These are phyloP conservation scores for Periconia macrospinosa DNA, from an alignment of 2,329 filamentous ascomycete genomes.

Conservation along the genomic window DNA sequence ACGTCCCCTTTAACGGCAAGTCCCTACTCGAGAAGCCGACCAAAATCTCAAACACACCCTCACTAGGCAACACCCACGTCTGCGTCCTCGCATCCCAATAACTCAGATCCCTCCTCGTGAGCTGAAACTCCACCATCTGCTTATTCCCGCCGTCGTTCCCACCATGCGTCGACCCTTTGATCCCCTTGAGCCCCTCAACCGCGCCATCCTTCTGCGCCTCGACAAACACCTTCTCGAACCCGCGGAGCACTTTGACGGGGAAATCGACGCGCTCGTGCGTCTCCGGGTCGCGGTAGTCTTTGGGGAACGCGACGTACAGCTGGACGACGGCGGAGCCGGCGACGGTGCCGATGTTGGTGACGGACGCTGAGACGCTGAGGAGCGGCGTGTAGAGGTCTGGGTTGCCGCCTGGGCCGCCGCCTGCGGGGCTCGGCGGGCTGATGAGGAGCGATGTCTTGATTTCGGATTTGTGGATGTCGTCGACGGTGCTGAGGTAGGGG, in stretches of 20 bases:
- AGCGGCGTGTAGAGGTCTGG: slow-evolving; percentile 65
- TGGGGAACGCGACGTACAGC: slow-evolving; percentile 57
- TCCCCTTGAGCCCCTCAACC: slow-evolving; percentile 4
- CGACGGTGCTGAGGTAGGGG: slow-evolving; percentile 62
- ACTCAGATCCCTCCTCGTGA: slow-evolving; percentile 46
- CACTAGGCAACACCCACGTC: slow-evolving; percentile 45
- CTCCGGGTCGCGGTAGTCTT: slow-evolving; percentile 43
- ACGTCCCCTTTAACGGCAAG: slow-evolving; percentile 32
- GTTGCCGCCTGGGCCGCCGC: slow-evolving; percentile 70
- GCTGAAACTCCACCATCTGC: slow-evolving; percentile 36
- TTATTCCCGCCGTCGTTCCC: slow-evolving; percentile 14
- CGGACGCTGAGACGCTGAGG: slow-evolving; percentile 53
- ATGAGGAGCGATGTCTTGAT: slow-evolving; percentile 61
- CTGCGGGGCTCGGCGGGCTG: slow-evolving; percentile 60
- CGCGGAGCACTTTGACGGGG: slow-evolving; percentile 43
- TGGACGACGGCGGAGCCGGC: slow-evolving; percentile 60
- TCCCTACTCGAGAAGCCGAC: slow-evolving; percentile 41
- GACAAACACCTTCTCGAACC: slow-evolving; percentile 48
- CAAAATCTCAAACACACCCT: slow-evolving; percentile 30
- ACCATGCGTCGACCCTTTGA: slow-evolving; percentile 19
- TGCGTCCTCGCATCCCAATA: slow-evolving; percentile 45
- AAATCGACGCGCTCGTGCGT: slow-evolving; percentile 61
- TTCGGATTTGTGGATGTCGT: slow-evolving; percentile 50
- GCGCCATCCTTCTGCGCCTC: slow-evolving; percentile 20
- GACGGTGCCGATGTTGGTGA: slow-evolving; percentile 65